Evolutionary conservation across 2,329 filamentous ascomycete genomes (phyloP), one percentile per base, ranked within the genome.

Genomic region (Claviceps sorghi): DNA sequence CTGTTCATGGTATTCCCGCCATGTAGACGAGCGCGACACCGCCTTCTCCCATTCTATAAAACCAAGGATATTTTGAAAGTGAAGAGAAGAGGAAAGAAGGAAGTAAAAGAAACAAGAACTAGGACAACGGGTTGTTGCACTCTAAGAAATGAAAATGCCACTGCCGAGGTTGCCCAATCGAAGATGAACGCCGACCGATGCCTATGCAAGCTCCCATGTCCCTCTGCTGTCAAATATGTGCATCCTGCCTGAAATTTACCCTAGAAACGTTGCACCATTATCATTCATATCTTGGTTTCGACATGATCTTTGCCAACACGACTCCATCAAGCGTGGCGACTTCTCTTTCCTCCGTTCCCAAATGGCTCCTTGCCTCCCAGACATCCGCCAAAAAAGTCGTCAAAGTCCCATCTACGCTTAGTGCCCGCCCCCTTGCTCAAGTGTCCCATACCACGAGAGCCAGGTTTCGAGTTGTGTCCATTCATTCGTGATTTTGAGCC

Each of bases 321-420:
- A 29, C 30, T 29, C 21, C 30, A 29, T 66, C 58, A 70, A 53
- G 64, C 56, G 57, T 80, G 76, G 50, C 77, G 70, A 51, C 67
- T 72, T 53, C 78, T 68, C 63, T 81, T 81, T 43, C 69, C 67
- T 38, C 66, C 65, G 32, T 67, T 69, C 15, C 73, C 71, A 57
- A 76, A 76, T 36, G 72, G 64, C 55, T 87, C 83, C 61, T 83
- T 84, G 44, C 78, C 78, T 54, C 76, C 76, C 49, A 85, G 65
- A 57, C 79, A 80, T 51, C 80, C 79, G 8, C 88, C 84, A 62
- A 89, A 89, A 51, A 88, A 82, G 61, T 90, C 86, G 26, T 80
- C 79, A 60, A 86, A 77, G 59, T 86, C 84, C 58, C 87, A 76
- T 60, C 84, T 79, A 43, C 86, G 77, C 66, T 91, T 91, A 58